A percentile compares a stretch with the other conserved stretches of the same genome.
These are phyloP conservation scores for Ophiocordyceps unilateralis DNA, from an alignment of 2,329 filamentous ascomycete genomes.

Conservation along the genomic window DNA sequence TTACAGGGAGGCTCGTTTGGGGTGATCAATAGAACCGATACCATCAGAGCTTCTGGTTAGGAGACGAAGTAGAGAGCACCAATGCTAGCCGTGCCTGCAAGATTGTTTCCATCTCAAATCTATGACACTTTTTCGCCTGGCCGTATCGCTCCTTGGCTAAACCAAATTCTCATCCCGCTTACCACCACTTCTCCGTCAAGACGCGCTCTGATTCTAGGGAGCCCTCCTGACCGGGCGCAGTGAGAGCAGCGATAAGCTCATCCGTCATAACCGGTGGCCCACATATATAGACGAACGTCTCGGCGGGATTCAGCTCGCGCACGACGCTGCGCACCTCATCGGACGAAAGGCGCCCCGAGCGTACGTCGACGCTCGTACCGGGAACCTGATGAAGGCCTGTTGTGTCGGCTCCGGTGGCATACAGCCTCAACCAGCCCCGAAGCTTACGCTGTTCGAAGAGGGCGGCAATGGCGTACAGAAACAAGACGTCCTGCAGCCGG, in stretches of 20 bases:
- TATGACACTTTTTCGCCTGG: too few relatives aligned
- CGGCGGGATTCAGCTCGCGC: conserved; percentile 8
- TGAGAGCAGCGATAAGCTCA: conserved; percentile 34
- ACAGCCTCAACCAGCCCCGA: conserved; percentile 25
- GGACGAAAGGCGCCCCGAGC: conserved; percentile 22
- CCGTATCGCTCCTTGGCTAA: too few relatives aligned
- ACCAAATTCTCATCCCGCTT: background rate
- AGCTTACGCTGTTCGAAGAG: conserved; percentile 22
- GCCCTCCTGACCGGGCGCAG: conserved; percentile 9
- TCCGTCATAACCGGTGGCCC: conserved; percentile 55
- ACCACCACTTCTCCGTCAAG: conserved; percentile 50
- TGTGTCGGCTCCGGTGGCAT: conserved; percentile 20
- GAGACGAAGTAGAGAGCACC: too few relatives aligned
- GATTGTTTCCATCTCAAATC: too few relatives aligned
- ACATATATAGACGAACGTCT: conserved; percentile 46
- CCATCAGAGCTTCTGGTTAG: too few relatives aligned
- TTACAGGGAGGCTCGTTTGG: too few relatives aligned
- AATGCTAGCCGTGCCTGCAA: too few relatives aligned
- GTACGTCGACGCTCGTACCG: conserved; percentile 6
- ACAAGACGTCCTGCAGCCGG: conserved; percentile 23
- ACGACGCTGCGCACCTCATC: conserved; percentile 24
- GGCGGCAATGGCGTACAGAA: conserved; percentile 27
- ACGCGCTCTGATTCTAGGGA: conserved; percentile 29
- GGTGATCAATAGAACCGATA: too few relatives aligned
- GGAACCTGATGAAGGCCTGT: background rate